Conservation (phyloP, 1,284 basidiomycete genomes). For the Trichosporon faecale region DNA sequence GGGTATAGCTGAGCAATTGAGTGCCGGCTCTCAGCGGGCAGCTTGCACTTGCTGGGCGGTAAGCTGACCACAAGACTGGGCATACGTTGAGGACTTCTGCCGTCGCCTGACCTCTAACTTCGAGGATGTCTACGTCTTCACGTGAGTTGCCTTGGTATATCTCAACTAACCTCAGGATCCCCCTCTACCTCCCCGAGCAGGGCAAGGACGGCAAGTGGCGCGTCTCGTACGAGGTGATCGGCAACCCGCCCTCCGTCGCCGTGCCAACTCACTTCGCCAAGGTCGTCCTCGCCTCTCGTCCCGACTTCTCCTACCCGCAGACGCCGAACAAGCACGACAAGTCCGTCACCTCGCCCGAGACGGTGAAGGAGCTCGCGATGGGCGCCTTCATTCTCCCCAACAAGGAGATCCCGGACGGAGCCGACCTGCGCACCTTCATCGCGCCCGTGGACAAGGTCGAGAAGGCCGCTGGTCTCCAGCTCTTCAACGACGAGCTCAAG, state of each 20-base stretch:
- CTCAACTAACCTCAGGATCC: constrained; percentile 55
- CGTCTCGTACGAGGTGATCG: constrained; percentile 93
- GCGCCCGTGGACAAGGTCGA: constrained; percentile 89
- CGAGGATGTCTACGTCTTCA: constrained; percentile 94
- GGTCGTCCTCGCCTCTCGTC: constrained; percentile 77
- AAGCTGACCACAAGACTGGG: constrained; percentile 68
- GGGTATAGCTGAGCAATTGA: constrained; percentile 45
- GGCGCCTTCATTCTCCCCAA: constrained; percentile 96
- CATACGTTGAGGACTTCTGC: constrained; percentile 94
- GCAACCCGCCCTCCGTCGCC: constrained; percentile 78
- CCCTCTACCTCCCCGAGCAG: constrained; percentile 86
- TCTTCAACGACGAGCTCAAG: constrained; percentile 86
- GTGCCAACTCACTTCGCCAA: constrained; percentile 99
- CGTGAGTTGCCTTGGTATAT: constrained; percentile 40
- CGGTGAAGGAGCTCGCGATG: constrained; percentile 68
- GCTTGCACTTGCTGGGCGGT: background rate
- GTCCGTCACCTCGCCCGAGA: constrained; percentile 32
- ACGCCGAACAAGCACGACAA: constrained; percentile 46
- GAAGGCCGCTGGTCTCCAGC: constrained; percentile 77
- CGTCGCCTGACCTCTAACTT: constrained; percentile 79
- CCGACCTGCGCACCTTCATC: constrained; percentile 72
- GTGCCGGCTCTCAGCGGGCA: too few relatives aligned
- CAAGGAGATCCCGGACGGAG: constrained; percentile 77
- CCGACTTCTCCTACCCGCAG: constrained; percentile 68
- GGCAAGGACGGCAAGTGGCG: constrained; percentile 89